Percentiles rank a stretch among this genome's conserved stretches.
phyloP scores from a whole-genome alignment of 1,284 basidiomycete species.

The Marasmius sp. region DNA sequence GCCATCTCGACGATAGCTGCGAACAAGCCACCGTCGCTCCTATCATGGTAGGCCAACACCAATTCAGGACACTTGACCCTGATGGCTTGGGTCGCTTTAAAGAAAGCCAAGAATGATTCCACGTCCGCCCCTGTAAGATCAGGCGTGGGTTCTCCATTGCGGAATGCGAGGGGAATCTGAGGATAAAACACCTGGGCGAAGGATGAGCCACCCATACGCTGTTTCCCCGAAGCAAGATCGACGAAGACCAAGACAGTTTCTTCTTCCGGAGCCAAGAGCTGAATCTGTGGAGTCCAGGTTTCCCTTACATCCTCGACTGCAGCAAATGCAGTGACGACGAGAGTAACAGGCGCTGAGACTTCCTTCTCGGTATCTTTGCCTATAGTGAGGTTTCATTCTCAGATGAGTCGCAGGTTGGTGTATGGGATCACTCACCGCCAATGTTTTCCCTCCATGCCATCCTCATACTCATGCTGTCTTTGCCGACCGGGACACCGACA shows the following conservation, averaged over 20 bases:
- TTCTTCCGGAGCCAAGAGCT: conserved; percentile 55
- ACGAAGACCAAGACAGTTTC: conserved; percentile 84
- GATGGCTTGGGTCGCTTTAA: conserved; percentile 72
- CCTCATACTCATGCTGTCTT: conserved; percentile 99
- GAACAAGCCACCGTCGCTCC: conserved; percentile 95
- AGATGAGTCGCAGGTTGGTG: neutral
- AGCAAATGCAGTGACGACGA: conserved; percentile 95
- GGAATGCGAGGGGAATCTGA: conserved; percentile 55
- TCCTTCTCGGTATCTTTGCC: conserved; percentile 50
- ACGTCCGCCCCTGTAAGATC: conserved; percentile 77
- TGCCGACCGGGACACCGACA: conserved; percentile 94
- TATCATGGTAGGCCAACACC: conserved; percentile 95
- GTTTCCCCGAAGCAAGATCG: conserved; percentile 84
- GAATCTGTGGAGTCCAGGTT: conserved; percentile 95
- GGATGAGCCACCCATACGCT: conserved; percentile 92
- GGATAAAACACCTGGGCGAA: conserved; percentile 95
- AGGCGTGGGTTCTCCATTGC: conserved; percentile 63
- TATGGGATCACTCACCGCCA: conserved; percentile 42
- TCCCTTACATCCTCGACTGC: conserved; percentile 76
- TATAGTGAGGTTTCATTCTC: neutral
- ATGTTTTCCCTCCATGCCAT: conserved; percentile 86
- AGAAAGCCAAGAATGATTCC: conserved; percentile 77
- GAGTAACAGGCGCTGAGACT: conserved; percentile 88
- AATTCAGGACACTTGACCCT: conserved; percentile 59
- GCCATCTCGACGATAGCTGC: conserved; percentile 94